phyloP scores from a whole-genome alignment of 1,284 basidiomycete genomes.

The Ustilago nuda region DNA sequence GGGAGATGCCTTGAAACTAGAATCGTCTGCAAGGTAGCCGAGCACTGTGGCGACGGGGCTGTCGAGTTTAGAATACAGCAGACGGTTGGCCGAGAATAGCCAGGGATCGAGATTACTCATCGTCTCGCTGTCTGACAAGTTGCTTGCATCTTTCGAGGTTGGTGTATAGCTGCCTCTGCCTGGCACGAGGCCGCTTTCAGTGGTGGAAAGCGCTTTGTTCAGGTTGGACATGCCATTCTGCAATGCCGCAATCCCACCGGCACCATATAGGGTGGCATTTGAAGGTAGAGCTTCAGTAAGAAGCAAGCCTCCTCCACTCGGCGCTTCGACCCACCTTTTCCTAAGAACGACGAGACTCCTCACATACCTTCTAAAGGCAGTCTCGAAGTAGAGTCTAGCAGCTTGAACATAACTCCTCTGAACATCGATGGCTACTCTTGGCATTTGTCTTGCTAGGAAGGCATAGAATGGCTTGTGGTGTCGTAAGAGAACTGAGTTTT shows the following conservation, averaged over 20 bases:
- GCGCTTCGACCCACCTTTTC: slow-evolving; percentile 49
- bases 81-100: slow-evolving; percentile 35
- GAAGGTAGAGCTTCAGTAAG: slow-evolving; percentile 19
- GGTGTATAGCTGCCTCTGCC: slow-evolving; percentile 8
- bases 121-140: slow-evolving; percentile 12
- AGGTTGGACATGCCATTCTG: slow-evolving; percentile 22
- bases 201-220: not conserved
- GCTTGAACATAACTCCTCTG: slow-evolving; percentile 87
- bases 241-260: not conserved
- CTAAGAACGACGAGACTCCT: slow-evolving; percentile 71
- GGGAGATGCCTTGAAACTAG: slow-evolving; percentile 42
- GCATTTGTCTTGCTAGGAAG: slow-evolving; percentile 86
- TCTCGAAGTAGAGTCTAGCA: slow-evolving; percentile 93
- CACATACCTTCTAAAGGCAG: slow-evolving; percentile 89
- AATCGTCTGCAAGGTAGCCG: slow-evolving; percentile 65
- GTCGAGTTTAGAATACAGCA: slow-evolving; percentile 49
- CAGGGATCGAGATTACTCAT: slow-evolving; percentile 37
- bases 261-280: not conserved
- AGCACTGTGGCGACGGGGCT: slow-evolving; percentile 52
- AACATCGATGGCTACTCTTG: slow-evolving; percentile 85
- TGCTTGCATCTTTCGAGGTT: slow-evolving; percentile 5
- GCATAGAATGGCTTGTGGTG: slow-evolving; percentile 77
- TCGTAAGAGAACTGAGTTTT: slow-evolving; percentile 86
- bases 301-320: not conserved
- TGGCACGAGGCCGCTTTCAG: not conserved